Base-by-base conservation (phyloP, 805 yeast species). In the Wickerhamiella cacticola region DNA sequence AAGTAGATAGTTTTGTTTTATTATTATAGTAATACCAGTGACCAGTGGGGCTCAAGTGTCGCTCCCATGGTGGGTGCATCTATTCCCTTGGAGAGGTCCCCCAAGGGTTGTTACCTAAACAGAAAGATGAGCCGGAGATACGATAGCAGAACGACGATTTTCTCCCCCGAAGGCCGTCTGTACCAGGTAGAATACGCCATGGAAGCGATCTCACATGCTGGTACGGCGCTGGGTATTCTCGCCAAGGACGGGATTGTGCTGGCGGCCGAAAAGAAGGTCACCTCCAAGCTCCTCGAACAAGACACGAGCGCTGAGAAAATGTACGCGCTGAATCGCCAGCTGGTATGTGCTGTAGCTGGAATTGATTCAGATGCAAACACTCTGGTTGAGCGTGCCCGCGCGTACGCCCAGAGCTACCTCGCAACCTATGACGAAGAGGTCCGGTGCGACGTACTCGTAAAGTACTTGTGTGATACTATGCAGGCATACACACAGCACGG, bases 401-500 rank as follows among this genome's bases (percentile, higher is more conserved):
- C 77, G 19, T 68, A 71, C 51, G 94, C 96, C 4, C 98, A 92
- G 67, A 73, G 73, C 55, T 82, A 92, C 65, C 71, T 92, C 56
- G 80, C 84, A 64, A 76, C 83, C 15, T 92, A 87, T 66, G 83
- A 83, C 62, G 95, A 87, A 66, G 87, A 87, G 53, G 83, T 89
- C 45, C 96, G 96, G n/a, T 82, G 89, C 50, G 96, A 87, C 65
- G 73, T 80, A 48, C 75, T 92, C 54, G 96, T 92, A 54, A 84
- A 85, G 62, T 74, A 82, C 54, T 72, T 92, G 53, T 87, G 96
- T 68, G 94, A 92, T 66, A 76, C 85, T 53, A 92, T 92, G 66
- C 99, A 92, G 65, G 96, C 97, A 9, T 92, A 92, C 66, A 92
- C 99, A 6, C 99, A 92, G 66, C 95, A 84, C 62, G 99, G 99